phyloP scores from a whole-genome alignment of 176 grass and related monocot species.

The Carex kokanica region DNA sequence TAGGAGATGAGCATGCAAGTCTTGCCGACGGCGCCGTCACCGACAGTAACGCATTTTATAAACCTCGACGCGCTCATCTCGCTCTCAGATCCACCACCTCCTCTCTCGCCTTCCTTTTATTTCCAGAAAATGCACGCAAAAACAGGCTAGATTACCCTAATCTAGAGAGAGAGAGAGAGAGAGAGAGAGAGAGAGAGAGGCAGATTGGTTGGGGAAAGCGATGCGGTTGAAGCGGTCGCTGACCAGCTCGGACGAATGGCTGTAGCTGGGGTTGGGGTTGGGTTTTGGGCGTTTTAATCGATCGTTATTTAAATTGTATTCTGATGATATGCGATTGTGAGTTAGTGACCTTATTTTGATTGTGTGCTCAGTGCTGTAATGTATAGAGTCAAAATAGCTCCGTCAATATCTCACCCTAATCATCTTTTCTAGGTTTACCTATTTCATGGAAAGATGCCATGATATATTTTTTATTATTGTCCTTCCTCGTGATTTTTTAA shows the following conservation, averaged over 20 bases:
- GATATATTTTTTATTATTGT: no score
- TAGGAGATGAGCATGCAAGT: slow-evolving; percentile 46
- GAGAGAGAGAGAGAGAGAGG: slow-evolving; percentile 10
- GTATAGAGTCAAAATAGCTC: no score
- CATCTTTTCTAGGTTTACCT: neutral
- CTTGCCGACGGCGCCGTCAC: slow-evolving; percentile 38
- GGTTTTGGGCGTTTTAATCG: neutral
- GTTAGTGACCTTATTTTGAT: no score
- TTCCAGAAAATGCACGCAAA: slow-evolving; percentile 25
- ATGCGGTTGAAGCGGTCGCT: slow-evolving; percentile 31
- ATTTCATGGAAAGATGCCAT: no score
- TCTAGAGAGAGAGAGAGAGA: neutral
- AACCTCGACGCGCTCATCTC: slow-evolving; percentile 41
- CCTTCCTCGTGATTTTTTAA: no score
- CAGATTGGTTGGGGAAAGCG: neutral
- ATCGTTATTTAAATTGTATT: neutral
- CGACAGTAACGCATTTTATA: slow-evolving; percentile 41
- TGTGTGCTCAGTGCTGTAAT: no score
- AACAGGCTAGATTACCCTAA: neutral
- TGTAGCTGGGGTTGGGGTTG: neutral
- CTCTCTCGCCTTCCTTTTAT: neutral
- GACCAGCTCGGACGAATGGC: slow-evolving; percentile 25
- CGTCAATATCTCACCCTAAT: neutral
- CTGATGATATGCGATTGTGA: no score
- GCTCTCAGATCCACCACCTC: slow-evolving; percentile 15